A percentile compares a stretch with the other conserved stretches of the same genome.
Evolutionary conservation across 176 grass and related monocot genomes (phyloP).

Genomic region (Secale cereale): DNA sequence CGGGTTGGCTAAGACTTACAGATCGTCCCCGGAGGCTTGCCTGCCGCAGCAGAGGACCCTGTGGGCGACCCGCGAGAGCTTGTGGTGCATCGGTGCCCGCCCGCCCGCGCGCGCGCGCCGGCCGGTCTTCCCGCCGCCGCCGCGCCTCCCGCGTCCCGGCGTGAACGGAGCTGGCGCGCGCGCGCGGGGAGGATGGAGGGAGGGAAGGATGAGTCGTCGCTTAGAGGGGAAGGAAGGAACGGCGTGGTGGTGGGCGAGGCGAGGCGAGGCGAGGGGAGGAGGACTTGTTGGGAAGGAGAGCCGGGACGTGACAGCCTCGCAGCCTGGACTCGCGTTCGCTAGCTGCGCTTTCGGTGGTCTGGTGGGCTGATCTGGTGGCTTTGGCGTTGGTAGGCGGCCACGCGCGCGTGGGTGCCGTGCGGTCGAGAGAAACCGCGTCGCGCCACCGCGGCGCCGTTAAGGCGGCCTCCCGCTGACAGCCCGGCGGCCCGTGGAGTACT

Average conservation of each 20-base stretch:
- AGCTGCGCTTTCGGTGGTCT: not conserved
- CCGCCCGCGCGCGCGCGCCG: not conserved
- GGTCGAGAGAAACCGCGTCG: not conserved
- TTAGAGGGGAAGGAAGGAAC: not conserved
- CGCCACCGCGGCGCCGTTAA: constrained; percentile 12
- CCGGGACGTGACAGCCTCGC: constrained; percentile 9
- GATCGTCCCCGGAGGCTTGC: constrained; percentile 34
- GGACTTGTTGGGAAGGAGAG: not conserved
- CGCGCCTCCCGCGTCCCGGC: no score
- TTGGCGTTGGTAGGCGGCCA: not conserved
- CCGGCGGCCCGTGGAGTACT: not conserved
- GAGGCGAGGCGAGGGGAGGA: not conserved
- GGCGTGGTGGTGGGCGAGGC: not conserved
- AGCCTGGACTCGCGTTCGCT: not conserved
- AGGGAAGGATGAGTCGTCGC: not conserved
- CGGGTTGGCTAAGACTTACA: constrained; percentile 17
- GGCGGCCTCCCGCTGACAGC: not conserved
- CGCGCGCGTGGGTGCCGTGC: not conserved
- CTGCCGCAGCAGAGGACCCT: constrained; percentile 57
- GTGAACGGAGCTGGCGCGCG: no score
- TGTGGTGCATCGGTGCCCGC: constrained; percentile 43
- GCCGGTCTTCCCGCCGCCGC: not conserved
- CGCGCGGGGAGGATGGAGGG: not conserved
- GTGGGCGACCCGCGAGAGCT: constrained; percentile 44
- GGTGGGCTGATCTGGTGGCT: not conserved